Evolutionary conservation across 163 green algal species (phyloP), one percentile per base, ranked within the genome.

Genomic region (Picocystis sp.): DNA sequence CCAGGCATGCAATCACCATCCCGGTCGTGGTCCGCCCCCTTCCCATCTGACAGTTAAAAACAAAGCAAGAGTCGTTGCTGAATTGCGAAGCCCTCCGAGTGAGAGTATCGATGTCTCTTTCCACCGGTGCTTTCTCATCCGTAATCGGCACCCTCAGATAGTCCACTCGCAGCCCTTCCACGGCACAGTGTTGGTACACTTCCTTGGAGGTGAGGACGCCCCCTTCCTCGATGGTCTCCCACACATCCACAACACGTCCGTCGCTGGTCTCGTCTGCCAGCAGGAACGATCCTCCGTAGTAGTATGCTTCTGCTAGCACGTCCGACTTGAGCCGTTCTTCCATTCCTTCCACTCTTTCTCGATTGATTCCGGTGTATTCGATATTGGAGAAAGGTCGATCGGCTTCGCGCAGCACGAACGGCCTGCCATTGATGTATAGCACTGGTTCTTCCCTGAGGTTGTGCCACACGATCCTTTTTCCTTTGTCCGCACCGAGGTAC

Each of bases 21-120:
- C 83, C 65, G 2, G 84, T 95, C 22, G 87, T 94, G 49, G 87
- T 96, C 48, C 87, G 70, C 6, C 87, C 87, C 3, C 87, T 72
- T 9, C 87, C 87, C 87, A 96, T 96, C 72, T 93, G 61, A 76
- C 87, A 96, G 71, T 95, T 96, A 72, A 95, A 96, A 22, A 96
- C 70, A 19, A 94, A 38, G 29, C 29, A 38, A 8, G 29, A 10
- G 6, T 54, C 48, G 9, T 8, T 34, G 6, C 35, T 60, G n/a
- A 19, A 44, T 6, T 50, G 44, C 44, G 44, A 23, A 33, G 44
- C 44, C 9, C 44, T 23, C 44, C 21, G 22, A 6, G 44, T 25
- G 38, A 69, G 64, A 50, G 73, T 43, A 34, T 82, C 77, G 67
- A 83, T 87, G 63, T 91, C 83, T 11, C 45, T 25, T 56, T 82